Base-by-base conservation (phyloP, 1,139 yeast species). In the Wickerhamiella infanticola region DNA sequence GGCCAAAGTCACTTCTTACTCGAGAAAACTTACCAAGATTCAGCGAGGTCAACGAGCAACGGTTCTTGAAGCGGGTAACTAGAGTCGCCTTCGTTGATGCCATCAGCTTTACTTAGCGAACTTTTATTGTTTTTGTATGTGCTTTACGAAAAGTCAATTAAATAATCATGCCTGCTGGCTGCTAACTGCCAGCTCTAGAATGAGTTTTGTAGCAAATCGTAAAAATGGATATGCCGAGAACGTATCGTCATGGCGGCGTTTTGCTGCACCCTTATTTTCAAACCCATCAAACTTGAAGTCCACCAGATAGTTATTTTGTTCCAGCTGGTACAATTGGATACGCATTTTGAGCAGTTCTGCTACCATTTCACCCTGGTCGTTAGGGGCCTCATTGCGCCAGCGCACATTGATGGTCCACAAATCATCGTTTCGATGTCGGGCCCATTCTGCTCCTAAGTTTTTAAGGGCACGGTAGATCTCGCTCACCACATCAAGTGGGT, bases 251-350 rank as follows among this genome's bases (percentile, higher is more conserved):
- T 40, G 64, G 36, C 60, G 57, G 43, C 63, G 62, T 39, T 58
- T 13, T 9, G 41, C 40, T 9, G 41, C 40, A 24, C 24, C 37
- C 11, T 48, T 40, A 29, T 56, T 65, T 58, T 86, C 95, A 95
- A 96, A 90, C 4, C 98, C 98, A 59, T 90, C 97, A 62, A 90
- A 90, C 64, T 90, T 90, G 68, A 93, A 93, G 62, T 93, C 99
- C 29, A 93, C 98, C 50, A 90, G 70, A 60, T 90, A 90, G 61
- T 90, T 90, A 62, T 90, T 88, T 43, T 95, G 95, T 60, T 93
- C 98, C 52, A 90, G 73, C 62, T 90, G 97, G 65, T 88, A 90
- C 50, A 90, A 72, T 63, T 93, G 99, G 51, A 90, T 90, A 58
- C 88, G 93, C 96, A 90, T 88, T 66, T 84, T 88, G 93, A 93